Conservation (phyloP, 768 basidiomycete genomes). For the Lyophyllum decastes region DNA sequence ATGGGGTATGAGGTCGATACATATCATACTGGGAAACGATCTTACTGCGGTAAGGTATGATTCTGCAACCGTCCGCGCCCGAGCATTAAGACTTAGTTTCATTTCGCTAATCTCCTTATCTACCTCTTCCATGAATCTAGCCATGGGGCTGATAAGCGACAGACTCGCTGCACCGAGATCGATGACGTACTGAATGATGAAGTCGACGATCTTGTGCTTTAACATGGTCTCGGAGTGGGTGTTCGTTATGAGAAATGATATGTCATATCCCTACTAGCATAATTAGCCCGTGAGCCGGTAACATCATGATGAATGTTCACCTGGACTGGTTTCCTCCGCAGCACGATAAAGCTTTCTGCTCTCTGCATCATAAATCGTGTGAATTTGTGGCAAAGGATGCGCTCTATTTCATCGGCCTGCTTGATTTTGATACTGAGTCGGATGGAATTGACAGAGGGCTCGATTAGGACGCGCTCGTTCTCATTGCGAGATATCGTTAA, state of each 20-base stretch:
- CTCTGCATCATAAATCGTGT: conserved; percentile 99
- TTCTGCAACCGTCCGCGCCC: conserved; percentile 96
- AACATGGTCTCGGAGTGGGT: conserved; percentile 97
- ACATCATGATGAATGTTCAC: conserved; percentile 42
- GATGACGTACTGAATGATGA: conserved; percentile 88
- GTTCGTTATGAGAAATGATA: conserved; percentile 97
- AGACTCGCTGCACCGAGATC: conserved; percentile 1
- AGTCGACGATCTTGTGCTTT: conserved; percentile 99
- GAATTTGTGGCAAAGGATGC: conserved; percentile 96
- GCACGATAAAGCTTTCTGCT: conserved; percentile 95
- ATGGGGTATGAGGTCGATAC: conserved; percentile 4
- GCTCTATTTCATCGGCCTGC: conserved; percentile 98
- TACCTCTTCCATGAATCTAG: conserved; percentile 97
- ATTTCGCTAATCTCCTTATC: conserved; percentile 99
- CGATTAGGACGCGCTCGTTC: conserved; percentile 95
- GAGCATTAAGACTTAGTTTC: conserved; percentile 95
- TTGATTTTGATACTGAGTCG: conserved; percentile 98
- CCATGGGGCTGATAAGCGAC: conserved; percentile 1
- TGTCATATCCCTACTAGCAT: conserved; percentile 87
- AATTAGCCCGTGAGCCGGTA: not conserved
- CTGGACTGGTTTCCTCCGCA: conserved; percentile 90
- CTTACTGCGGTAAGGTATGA: conserved; percentile 91
- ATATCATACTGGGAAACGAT: not conserved
- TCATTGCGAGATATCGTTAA: conserved; percentile 95
- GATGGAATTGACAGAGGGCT: conserved; percentile 96